phyloP scores from a whole-genome alignment of 148 eudicot species.

The Bassia scoparia region DNA sequence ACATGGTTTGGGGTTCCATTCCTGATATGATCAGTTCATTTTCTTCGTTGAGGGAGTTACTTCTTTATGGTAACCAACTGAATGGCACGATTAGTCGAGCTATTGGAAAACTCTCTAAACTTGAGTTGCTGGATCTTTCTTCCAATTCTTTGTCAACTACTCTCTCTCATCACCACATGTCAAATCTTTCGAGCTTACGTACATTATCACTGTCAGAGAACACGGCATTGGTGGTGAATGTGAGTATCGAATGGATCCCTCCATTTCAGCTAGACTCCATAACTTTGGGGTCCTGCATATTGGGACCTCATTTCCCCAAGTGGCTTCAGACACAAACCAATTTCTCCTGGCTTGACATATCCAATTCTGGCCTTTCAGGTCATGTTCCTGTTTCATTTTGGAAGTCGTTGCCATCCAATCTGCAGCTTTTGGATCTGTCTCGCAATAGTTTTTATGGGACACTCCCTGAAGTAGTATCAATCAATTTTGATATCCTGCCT shows the following conservation, averaged over 20 bases:
- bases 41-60: slow-evolving; percentile 17
- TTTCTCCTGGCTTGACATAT: slow-evolving; percentile 14
- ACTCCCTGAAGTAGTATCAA: neutral
- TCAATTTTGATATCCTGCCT: neutral
- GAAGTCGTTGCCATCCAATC: slow-evolving; percentile 14
- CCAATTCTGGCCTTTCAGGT: slow-evolving; percentile 6
- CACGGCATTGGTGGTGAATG: slow-evolving; percentile 14
- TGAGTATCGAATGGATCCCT: slow-evolving; percentile 25
- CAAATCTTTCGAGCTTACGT: slow-evolving; percentile 21
- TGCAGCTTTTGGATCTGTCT: slow-evolving; percentile 13
- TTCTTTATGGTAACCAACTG: slow-evolving; percentile 18
- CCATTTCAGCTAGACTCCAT: slow-evolving; percentile 20
- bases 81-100: slow-evolving; percentile 15
- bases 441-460: slow-evolving; percentile 14
- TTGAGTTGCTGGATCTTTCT: slow-evolving; percentile 18
- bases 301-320: slow-evolving; percentile 22
- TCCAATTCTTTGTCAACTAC: slow-evolving; percentile 27
- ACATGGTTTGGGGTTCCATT: slow-evolving; percentile 22
- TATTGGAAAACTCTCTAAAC: slow-evolving; percentile 26
- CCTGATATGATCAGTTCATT: slow-evolving; percentile 22
- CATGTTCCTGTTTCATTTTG: slow-evolving; percentile 17
- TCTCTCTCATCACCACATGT: slow-evolving; percentile 20
- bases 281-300: slow-evolving; percentile 10
- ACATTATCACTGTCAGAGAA: slow-evolving; percentile 23
- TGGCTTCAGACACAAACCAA: slow-evolving; percentile 11